These are phyloP conservation scores for Cyberlindnera amylophila DNA, from an alignment of 805 yeast genomes.

Conservation along the genomic window DNA sequence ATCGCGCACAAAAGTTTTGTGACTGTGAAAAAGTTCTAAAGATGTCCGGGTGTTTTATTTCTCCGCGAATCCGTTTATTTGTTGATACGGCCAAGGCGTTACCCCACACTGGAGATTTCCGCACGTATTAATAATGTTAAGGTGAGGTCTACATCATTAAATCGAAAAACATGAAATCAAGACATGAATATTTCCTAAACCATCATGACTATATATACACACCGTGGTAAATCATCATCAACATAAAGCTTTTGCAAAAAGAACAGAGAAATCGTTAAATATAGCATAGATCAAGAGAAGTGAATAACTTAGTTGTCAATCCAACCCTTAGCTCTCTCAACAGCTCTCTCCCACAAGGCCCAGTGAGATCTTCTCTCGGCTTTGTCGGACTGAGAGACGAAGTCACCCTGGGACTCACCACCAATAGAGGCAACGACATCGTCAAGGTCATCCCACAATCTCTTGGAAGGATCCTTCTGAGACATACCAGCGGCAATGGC, in stretches of 20 bases:
- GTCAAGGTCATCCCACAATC: constrained; percentile 71
- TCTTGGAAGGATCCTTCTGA: constrained; percentile 42
- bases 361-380: constrained; percentile 60
- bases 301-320: constrained; percentile 27
- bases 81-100: no score
- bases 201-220: constrained; percentile 13
- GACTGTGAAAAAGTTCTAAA: constrained; percentile 7
- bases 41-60: constrained; percentile 12
- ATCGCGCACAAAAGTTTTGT: constrained; percentile 4
- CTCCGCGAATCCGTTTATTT: no score
- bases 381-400: constrained; percentile 44
- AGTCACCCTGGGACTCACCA: constrained; percentile 32
- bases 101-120: neutral
- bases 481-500: constrained; percentile 92
- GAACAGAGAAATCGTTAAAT: no score
- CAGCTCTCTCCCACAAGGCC: constrained; percentile 82
- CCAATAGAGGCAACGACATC: constrained; percentile 52
- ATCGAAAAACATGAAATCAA: neutral
- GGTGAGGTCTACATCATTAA: no score
- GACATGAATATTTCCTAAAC: constrained; percentile 10
- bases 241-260: constrained; percentile 1
- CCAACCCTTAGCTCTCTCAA: constrained; percentile 83
- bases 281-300: neutral
- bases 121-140: no score
- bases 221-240: constrained; percentile 8